Percentiles rank a stretch among this genome's conserved stretches.
Conservation (phyloP, 169 alveolate species). For the Plasmodium inui region DNA sequence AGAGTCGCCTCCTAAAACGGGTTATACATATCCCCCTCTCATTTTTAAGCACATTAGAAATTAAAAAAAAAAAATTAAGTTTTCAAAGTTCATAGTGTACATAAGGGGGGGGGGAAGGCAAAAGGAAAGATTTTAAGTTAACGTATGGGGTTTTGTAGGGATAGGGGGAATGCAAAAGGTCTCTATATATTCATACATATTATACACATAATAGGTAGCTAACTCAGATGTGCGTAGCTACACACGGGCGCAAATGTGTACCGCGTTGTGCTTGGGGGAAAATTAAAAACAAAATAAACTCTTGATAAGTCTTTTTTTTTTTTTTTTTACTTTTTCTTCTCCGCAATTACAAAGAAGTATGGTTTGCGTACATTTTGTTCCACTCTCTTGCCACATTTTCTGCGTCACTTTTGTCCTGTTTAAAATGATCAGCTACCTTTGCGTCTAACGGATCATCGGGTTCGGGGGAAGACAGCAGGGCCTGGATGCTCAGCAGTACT, state of each 20-base stretch:
- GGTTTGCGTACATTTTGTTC: conserved; percentile 91
- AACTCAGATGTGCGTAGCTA: neutral
- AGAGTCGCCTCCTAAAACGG: neutral
- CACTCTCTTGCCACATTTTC: conserved; percentile 93
- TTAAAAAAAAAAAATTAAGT: neutral
- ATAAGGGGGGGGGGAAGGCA: neutral
- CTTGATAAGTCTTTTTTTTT: neutral
- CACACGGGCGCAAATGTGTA: neutral
- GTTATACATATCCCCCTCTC: neutral
- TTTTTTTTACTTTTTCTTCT: conserved; percentile 20
- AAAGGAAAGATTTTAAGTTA: neutral
- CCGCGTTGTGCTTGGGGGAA: neutral
- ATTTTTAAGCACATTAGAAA: neutral
- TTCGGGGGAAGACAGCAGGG: conserved; percentile 97
- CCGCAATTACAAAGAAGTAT: conserved; percentile 35
- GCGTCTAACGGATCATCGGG: conserved; percentile 98
- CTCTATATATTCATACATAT: neutral
- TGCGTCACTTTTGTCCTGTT: conserved; percentile 92
- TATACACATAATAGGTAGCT: neutral
- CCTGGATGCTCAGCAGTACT: conserved; percentile 96
- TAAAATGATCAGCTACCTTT: conserved; percentile 96
- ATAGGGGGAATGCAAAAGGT: neutral
- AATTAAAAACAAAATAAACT: neutral
- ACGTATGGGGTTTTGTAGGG: neutral
- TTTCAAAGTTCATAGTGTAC: neutral